Evolutionary conservation across 306 rosid species (phyloP).

Genomic region (Sphenostylis stenocarpa): DNA sequence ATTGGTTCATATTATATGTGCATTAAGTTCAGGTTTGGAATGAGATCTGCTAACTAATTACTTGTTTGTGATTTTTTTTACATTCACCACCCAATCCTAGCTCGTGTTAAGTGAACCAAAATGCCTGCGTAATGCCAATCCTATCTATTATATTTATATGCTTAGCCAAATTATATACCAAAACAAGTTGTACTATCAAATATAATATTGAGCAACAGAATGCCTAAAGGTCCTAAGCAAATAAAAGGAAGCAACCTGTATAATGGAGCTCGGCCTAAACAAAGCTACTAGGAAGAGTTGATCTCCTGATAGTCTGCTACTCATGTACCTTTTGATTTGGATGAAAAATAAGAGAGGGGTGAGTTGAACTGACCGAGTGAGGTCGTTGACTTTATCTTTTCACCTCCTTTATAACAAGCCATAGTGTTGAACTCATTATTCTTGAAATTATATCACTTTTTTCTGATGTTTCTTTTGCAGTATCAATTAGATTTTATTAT

Average conservation of each 20-base stretch:
- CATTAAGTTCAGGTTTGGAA: neutral
- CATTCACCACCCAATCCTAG: neutral
- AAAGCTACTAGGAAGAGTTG: neutral
- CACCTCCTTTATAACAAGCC: neutral
- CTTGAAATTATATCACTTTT: neutral
- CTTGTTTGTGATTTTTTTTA: neutral
- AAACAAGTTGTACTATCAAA: neutral
- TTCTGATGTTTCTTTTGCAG: slow-evolving; percentile 4
- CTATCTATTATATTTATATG: neutral
- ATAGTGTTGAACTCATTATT: neutral
- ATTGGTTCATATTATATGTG: neutral
- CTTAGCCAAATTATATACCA: neutral
- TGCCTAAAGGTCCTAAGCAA: neutral
- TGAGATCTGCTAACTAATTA: neutral
- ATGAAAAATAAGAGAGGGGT: neutral
- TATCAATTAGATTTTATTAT: neutral
- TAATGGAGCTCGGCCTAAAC: neutral
- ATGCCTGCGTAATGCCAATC: neutral
- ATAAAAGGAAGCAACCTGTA: neutral
- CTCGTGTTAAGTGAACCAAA: neutral
- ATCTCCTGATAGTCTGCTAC: neutral
- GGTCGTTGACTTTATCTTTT: neutral
- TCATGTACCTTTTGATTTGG: neutral
- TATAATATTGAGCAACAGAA: too few species aligned
- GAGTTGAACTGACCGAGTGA: neutral